These are phyloP conservation scores for Pseudohalonectria lignicola DNA, from an alignment of 2,329 filamentous ascomycete species.

Conservation along the genomic window DNA sequence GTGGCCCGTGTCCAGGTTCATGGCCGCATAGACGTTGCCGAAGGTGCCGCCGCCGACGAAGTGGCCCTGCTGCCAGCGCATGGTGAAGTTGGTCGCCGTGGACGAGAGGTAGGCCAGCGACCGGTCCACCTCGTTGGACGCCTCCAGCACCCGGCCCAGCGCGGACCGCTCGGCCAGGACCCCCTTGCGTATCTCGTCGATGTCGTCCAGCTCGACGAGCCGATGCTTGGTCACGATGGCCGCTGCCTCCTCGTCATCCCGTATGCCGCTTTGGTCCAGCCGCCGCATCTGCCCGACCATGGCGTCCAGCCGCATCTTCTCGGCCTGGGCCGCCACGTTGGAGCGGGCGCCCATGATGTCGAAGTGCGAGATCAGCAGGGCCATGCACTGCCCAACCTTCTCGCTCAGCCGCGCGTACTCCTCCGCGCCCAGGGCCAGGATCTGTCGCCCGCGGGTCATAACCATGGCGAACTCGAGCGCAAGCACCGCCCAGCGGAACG, in stretches of 20 bases:
- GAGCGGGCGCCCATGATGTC: constrained; percentile 98
- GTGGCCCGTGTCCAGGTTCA: constrained; percentile 92
- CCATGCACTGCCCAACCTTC: constrained; percentile 97
- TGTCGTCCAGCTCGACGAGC: constrained; percentile 57
- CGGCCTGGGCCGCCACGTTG: constrained; percentile 83
- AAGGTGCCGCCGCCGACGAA: constrained; percentile 96
- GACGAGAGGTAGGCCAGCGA: constrained; percentile 90
- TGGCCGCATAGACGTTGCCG: constrained; percentile 92
- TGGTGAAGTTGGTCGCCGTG: constrained; percentile 85
- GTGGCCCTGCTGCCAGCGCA: constrained; percentile 98
- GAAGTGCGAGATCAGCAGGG: constrained; percentile 91
- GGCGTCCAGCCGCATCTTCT: constrained; percentile 79
- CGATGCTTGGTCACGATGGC: constrained; percentile 66
- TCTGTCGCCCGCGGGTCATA: constrained; percentile 89
- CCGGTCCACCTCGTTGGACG: constrained; percentile 89
- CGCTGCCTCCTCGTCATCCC: constrained; percentile 78
- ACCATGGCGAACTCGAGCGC: constrained; percentile 95
- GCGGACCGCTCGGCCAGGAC: constrained; percentile 78
- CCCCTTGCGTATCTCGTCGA: constrained; percentile 70
- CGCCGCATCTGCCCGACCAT: constrained; percentile 57
- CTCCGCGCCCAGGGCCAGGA: constrained; percentile 77
- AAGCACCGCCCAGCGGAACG: constrained; percentile 93
- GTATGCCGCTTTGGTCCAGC: constrained; percentile 59
- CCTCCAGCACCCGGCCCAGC: constrained; percentile 82
- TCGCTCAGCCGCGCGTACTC: constrained; percentile 75